Percentiles rank a stretch among this genome's conserved stretches.
Evolutionary conservation across 768 basidiomycete species (phyloP).

Genomic region (Tubosaeta sp.): DNA sequence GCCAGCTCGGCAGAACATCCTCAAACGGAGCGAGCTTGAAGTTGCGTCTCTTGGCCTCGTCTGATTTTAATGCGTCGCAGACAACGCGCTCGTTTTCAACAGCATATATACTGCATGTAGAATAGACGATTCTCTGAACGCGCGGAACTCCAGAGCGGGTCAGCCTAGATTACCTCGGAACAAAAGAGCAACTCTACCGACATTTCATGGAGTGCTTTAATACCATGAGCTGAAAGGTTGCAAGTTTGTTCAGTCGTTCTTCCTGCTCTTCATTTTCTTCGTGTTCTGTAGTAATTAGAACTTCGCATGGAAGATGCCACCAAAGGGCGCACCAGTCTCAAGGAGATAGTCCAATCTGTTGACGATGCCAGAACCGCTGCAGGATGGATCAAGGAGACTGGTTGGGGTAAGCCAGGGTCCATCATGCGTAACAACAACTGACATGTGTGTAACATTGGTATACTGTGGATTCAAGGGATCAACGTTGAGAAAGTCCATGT

Average conservation of each 20-base stretch:
- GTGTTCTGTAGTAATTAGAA: slow-evolving; percentile 46
- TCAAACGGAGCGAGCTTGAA: slow-evolving; percentile 67
- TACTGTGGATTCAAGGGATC: slow-evolving; percentile 65
- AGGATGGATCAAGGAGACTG: slow-evolving; percentile 93
- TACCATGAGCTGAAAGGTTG: slow-evolving; percentile 86
- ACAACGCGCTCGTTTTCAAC: slow-evolving; percentile 94
- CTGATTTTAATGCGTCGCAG: slow-evolving; percentile 60
- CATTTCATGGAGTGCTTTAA: slow-evolving; percentile 95
- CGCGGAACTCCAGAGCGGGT: slow-evolving; percentile 54
- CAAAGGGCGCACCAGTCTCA: slow-evolving; percentile 52
- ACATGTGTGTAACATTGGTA: slow-evolving; percentile 81
- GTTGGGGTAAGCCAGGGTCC: not conserved
- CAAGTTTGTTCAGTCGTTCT: slow-evolving; percentile 77
- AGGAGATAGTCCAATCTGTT: slow-evolving; percentile 84
- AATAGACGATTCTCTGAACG: slow-evolving; percentile 84
- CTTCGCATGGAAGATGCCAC: slow-evolving; percentile 1
- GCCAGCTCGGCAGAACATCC: slow-evolving; percentile 79
- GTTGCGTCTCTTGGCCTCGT: slow-evolving; percentile 54
- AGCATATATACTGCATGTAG: slow-evolving; percentile 93
- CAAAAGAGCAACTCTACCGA: slow-evolving; percentile 34
- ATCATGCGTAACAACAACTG: slow-evolving; percentile 26
- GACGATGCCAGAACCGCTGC: slow-evolving; percentile 91
- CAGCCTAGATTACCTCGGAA: slow-evolving; percentile 2
- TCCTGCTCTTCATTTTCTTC: slow-evolving; percentile 56
- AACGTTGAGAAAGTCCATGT: slow-evolving; percentile 80